Evolutionary conservation across 2,329 filamentous ascomycete species (phyloP).

Genomic region (Cladosporium sp.): DNA sequence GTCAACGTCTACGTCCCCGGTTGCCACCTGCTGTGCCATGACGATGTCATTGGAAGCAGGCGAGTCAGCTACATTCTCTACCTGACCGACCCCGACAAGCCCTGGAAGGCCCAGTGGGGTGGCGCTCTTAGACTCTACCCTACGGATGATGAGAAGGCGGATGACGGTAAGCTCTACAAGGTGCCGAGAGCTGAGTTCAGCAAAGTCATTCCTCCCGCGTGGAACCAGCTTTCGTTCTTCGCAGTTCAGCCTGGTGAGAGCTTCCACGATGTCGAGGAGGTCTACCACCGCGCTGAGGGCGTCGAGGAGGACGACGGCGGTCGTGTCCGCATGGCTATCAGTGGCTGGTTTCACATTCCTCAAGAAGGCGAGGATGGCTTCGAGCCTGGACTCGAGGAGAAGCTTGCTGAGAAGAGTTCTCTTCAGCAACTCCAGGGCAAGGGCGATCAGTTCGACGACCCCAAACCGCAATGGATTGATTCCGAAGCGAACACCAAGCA

Average conservation of each 20-base stretch:
- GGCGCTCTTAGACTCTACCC: conserved; percentile 87
- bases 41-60: conserved; percentile 96
- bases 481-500: conserved; percentile 16
- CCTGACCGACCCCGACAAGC: conserved; percentile 81
- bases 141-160: conserved; percentile 53
- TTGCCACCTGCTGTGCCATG: conserved; percentile 91
- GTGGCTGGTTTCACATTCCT: conserved; percentile 97
- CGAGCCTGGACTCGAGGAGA: conserved; percentile 79
- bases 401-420: conserved; percentile 80
- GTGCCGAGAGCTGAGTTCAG: conserved; percentile 72
- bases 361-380: conserved; percentile 91
- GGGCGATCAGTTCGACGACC: conserved; percentile 80
- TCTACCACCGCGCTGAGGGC: conserved; percentile 63
- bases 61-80: conserved; percentile 97
- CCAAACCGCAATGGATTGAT: conserved; percentile 54
- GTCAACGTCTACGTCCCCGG: conserved; percentile 98
- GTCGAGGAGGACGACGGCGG: conserved; percentile 62
- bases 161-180: conserved; percentile 65
- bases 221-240: conserved; percentile 98
- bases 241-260: conserved; percentile 97
- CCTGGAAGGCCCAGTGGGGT: conserved; percentile 89
- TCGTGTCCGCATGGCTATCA: conserved; percentile 91
- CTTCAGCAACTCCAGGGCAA: conserved; percentile 89
- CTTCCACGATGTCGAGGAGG: conserved; percentile 98
- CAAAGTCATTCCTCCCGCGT: conserved; percentile 84